Evolutionary conservation across 176 grass and related monocot genomes (phyloP).

Genomic region (Lolium multiflorum): DNA sequence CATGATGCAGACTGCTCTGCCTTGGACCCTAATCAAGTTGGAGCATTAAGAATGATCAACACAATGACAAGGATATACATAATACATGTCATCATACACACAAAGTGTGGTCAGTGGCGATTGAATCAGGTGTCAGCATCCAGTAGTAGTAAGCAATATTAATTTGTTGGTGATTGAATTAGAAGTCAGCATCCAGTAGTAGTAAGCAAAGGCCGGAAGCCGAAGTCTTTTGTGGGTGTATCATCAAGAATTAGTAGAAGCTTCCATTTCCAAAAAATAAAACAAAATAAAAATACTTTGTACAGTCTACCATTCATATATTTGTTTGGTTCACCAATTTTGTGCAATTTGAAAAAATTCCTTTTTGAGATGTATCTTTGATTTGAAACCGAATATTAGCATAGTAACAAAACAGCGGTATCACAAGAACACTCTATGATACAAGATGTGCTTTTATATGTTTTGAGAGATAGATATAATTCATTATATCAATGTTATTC

Average conservation of each 20-base stretch:
- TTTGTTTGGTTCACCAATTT: background rate
- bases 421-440: background rate
- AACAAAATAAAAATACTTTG: background rate
- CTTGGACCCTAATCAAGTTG: background rate
- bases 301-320: background rate
- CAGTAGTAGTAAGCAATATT: background rate
- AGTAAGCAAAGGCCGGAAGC: background rate
- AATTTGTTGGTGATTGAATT: background rate
- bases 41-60: slow-evolving; percentile 28
- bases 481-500: background rate
- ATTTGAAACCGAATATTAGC: background rate
- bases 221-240: background rate
- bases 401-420: background rate
- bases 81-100: slow-evolving; percentile 3
- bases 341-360: background rate
- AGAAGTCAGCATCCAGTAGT: background rate
- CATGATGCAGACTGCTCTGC: slow-evolving; percentile 25
- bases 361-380: background rate
- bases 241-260: background rate
- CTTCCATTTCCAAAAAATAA: background rate
- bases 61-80: background rate
- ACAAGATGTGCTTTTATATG: background rate
- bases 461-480: background rate
- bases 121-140: slow-evolving; percentile 29
- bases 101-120: slow-evolving; percentile 23